phyloP scores from a whole-genome alignment of 768 basidiomycete genomes.

The Lactifluus volemus region DNA sequence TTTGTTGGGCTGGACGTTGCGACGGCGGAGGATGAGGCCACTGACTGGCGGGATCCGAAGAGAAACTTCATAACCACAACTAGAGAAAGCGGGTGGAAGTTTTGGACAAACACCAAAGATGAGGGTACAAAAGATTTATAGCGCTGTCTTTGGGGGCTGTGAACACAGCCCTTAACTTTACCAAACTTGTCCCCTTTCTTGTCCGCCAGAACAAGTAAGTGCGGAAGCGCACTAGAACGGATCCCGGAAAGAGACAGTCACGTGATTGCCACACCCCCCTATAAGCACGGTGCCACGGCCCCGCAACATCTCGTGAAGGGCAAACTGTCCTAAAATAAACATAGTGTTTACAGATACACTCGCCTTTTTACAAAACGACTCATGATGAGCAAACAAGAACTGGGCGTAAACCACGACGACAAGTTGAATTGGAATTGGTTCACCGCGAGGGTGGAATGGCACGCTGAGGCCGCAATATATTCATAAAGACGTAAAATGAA shows the following conservation, averaged over 20 bases:
- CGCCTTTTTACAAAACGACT: no score
- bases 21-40: background rate
- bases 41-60: slow-evolving; percentile 2
- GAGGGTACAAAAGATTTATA: background rate
- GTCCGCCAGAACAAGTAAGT: background rate
- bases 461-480: background rate
- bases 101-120: background rate
- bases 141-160: slow-evolving; percentile 1
- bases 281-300: no score
- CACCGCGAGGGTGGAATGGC: no score
- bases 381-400: background rate
- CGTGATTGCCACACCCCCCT: background rate
- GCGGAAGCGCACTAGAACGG: background rate
- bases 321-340: no score
- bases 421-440: background rate
- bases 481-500: background rate
- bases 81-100: background rate
- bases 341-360: no score
- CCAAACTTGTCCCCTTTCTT: background rate
- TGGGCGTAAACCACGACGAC: background rate
- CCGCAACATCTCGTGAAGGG: no score
- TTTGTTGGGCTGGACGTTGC: background rate
- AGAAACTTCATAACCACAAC: slow-evolving; percentile 5
- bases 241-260: background rate
- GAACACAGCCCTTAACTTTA: background rate